Conservation (phyloP, 495 filamentous ascomycete species). For the Chaetomium tenue region DNA sequence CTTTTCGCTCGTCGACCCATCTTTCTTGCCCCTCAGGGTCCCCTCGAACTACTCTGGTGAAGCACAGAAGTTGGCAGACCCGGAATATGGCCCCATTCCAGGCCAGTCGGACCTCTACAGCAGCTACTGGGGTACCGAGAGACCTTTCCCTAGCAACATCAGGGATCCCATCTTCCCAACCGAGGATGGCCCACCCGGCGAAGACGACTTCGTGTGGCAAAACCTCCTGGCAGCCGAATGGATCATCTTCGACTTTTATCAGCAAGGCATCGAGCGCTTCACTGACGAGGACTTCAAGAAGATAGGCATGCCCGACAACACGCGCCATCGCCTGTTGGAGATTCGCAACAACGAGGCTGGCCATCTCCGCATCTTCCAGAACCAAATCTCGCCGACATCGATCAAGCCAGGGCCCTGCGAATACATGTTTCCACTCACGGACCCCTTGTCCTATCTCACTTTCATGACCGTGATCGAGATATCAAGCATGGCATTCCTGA, state of each 20-base stretch:
- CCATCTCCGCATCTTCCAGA: constrained; percentile 56
- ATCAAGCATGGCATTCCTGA: constrained; percentile 55
- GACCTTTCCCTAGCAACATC: constrained; percentile 50
- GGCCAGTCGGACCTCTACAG: constrained; percentile 46
- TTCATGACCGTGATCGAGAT: constrained; percentile 52
- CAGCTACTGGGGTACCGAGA: constrained; percentile 42
- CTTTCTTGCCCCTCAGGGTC: background rate
- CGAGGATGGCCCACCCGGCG: constrained; percentile 36
- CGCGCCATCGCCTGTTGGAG: constrained; percentile 51
- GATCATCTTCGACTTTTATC: constrained; percentile 57
- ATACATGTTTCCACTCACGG: constrained; percentile 46
- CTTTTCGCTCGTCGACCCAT: background rate
- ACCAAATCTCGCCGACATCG: constrained; percentile 51
- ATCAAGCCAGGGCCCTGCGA: constrained; percentile 54
- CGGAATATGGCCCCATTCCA: constrained; percentile 43
- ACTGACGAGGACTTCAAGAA: constrained; percentile 41
- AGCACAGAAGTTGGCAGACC: constrained; percentile 41
- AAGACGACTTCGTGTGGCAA: constrained; percentile 52
- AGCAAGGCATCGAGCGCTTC: constrained; percentile 50
- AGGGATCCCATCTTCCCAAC: constrained; percentile 46
- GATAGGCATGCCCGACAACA: constrained; percentile 45
- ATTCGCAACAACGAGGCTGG: constrained; percentile 59
- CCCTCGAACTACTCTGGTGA: constrained; percentile 24
- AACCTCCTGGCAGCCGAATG: constrained; percentile 56
- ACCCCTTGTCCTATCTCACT: constrained; percentile 43